These are phyloP conservation scores for Lepidium campestre DNA, from an alignment of 441 rosid genomes.

Conservation along the genomic window DNA sequence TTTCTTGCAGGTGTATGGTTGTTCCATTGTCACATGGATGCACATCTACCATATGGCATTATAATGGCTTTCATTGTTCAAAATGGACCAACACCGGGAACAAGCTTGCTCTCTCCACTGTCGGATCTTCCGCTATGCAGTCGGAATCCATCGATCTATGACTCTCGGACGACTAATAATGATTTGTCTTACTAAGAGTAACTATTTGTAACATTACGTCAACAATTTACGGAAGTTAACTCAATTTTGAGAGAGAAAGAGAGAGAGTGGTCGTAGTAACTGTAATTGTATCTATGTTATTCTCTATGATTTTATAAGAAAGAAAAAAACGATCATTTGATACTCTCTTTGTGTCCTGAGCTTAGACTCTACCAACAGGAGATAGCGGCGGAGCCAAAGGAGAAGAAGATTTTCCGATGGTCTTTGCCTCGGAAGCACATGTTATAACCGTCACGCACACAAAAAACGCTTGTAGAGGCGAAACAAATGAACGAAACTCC, in stretches of 20 bases:
- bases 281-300: not conserved
- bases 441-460: conserved; percentile 49
- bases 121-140: conserved; percentile 52
- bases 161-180: not conserved
- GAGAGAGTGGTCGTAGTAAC: too few species aligned
- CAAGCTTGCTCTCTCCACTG: conserved; percentile 49
- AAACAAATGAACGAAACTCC: conserved; percentile 55
- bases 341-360: not conserved
- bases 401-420: conserved; percentile 43
- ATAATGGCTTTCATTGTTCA: conserved; percentile 53
- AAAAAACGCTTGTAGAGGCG: conserved; percentile 74
- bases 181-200: conserved; percentile 9
- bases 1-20: conserved; percentile 45
- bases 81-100: conserved; percentile 42
- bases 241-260: too few species aligned
- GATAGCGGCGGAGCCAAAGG: conserved; percentile 68
- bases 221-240: too few species aligned
- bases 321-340: not conserved
- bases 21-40: conserved; percentile 65
- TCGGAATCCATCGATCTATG: conserved; percentile 2
- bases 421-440: conserved; percentile 29
- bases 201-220: too few species aligned
- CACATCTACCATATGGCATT: conserved; percentile 57
- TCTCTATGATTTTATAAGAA: not conserved
- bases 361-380: conserved; percentile 65